These are phyloP conservation scores for Vitis hybrid DNA, from an alignment of 177 flowering plant species.

Conservation along the genomic window DNA sequence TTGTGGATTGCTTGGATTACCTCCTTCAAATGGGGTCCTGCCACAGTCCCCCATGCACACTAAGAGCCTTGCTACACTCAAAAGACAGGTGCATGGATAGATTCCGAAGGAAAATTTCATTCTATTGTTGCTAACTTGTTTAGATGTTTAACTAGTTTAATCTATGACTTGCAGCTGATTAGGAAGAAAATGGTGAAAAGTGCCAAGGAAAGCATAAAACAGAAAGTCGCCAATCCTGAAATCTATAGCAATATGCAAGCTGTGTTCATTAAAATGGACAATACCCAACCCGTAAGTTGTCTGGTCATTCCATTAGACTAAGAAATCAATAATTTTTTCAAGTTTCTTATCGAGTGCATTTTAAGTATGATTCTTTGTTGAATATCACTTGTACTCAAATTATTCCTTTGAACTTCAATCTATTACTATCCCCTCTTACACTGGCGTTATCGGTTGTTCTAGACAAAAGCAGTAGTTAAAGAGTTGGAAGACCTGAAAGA, in stretches of 20 bases:
- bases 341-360: too few relatives aligned
- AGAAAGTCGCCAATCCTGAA: slow-evolving; percentile 55
- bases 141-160: neutral
- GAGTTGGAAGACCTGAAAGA: slow-evolving; percentile 68
- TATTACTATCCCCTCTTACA: too few relatives aligned
- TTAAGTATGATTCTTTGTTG: too few relatives aligned
- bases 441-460: neutral
- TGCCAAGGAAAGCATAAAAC: slow-evolving; percentile 71
- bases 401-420: too few relatives aligned
- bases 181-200: slow-evolving; percentile 70
- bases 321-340: too few relatives aligned
- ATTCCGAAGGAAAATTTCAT: neutral
- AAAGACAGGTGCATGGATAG: slow-evolving; percentile 35
- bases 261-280: slow-evolving; percentile 73
- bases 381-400: too few relatives aligned
- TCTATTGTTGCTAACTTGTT: neutral
- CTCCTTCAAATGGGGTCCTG: slow-evolving; percentile 65
- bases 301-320: neutral
- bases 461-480: slow-evolving; percentile 34
- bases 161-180: slow-evolving; percentile 40
- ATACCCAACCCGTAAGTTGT: slow-evolving; percentile 44
- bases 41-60: slow-evolving; percentile 79
- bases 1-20: slow-evolving; percentile 59
- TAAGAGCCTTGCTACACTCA: slow-evolving; percentile 65
- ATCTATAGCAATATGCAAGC: slow-evolving; percentile 78